Base-by-base conservation (phyloP, 73 alveolate genomes). In the Stentor coeruleus region DNA sequence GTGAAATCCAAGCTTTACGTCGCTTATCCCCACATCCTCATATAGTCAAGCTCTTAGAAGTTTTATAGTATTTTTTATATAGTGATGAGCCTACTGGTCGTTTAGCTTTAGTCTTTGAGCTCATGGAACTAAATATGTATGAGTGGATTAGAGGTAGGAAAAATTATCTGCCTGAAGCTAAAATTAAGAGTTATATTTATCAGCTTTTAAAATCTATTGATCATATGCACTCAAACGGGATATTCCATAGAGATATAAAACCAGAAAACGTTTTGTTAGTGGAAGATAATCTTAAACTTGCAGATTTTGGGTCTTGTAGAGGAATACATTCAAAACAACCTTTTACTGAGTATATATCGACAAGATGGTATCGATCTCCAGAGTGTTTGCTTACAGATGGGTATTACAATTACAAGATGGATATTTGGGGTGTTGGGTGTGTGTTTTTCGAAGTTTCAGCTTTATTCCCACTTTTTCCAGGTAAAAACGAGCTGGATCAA, bases 351-450 rank as follows among this genome's bases (percentile, higher is more conserved):
- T 92, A 92, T 83, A 92, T 92, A 60, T 89, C 97, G 15, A 96
- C 99, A 15, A 84, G 99, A 88, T 95, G 99, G 99, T 95, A 95
- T 74, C 82, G 99, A 81, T 98, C 99, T 31, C 99, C 99, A 0
- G 99, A 97, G 90, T 98, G 99, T 60, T 86, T 98, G 58, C 87
- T 98, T 87, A 98, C 99, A 41, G 99, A 97, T 89, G 99, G 99
- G 59, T 97, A 93, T 87, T 98, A 98, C 87, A 95, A 92, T 73
- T 95, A 93, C 88, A 97, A 97, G 91, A 98, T 98, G 99, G 99
- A 98, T 89, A 88, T 98, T 86, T 83, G 99, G 98, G 99, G 99
- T 35, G 98, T 97, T 3, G 99, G 99, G 30, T 98, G 99, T 90
- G 99, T 98, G 35, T 84, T 96, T 84, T 97, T 97, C 88, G 99